Evolutionary conservation across 441 rosid species (phyloP).

Genomic region (Jatropha podagrica): DNA sequence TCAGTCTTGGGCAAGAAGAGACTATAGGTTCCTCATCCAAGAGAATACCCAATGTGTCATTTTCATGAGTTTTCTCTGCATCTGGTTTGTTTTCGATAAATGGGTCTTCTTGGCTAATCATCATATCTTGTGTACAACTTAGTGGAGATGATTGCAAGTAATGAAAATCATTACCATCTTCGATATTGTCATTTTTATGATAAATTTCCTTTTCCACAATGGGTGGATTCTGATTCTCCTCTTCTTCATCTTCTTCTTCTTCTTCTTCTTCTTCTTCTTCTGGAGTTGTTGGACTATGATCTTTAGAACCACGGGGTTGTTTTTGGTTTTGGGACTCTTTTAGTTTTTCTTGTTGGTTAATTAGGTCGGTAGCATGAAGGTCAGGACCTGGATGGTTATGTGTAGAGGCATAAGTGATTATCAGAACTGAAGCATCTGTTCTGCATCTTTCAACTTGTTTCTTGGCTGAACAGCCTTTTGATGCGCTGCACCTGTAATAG

Average conservation of each 20-base stretch:
- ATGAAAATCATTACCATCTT: constrained; percentile 39
- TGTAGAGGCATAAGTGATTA: constrained; percentile 59
- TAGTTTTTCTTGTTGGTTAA: constrained; percentile 17
- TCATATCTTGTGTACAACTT: constrained; percentile 33
- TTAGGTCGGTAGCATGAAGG: constrained; percentile 19
- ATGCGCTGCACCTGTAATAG: constrained; percentile 74
- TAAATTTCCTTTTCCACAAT: constrained; percentile 13
- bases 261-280: constrained; percentile 25
- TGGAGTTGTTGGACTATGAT: constrained; percentile 20
- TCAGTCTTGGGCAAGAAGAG: constrained; percentile 28
- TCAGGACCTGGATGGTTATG: constrained; percentile 66
- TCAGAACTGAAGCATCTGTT: constrained; percentile 61
- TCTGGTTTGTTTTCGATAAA: constrained; percentile 20
- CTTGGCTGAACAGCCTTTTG: constrained; percentile 72
- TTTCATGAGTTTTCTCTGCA: constrained; percentile 19
- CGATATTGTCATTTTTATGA: constrained; percentile 22
- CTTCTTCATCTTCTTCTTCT: constrained; percentile 23
- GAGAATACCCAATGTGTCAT: constrained; percentile 27
- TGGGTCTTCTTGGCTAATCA: constrained; percentile 40
- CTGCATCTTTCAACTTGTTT: constrained; percentile 76
- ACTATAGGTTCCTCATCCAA: constrained; percentile 47
- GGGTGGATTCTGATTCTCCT: constrained; percentile 18
- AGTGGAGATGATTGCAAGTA: constrained; percentile 47
- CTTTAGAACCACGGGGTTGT: constrained; percentile 3
- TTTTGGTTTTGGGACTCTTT: constrained; percentile 15